Base-by-base conservation (phyloP, 2,329 filamentous ascomycete genomes). In the Hypoxylon sp. region DNA sequence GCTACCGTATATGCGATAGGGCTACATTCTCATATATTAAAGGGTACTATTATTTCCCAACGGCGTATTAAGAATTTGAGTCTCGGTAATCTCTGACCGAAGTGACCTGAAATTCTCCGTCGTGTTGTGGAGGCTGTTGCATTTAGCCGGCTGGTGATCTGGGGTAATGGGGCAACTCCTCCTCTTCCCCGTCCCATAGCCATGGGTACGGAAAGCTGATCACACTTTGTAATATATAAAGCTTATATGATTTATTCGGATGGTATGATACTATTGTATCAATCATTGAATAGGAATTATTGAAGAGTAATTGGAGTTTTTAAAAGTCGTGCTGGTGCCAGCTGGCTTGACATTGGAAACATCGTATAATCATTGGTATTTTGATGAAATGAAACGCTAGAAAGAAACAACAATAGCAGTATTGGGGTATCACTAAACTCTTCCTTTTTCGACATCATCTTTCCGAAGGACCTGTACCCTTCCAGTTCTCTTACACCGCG, bases 401-500 rank as follows among this genome's bases (percentile, higher is more conserved):
- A 21, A 5, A 21, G 7, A 21, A 11, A 21, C 2, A 43, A 43
- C 7, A n/a, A 43, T 3, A 43, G 21, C 7, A n/a, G 21, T 3
- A 43, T 19, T 13, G 21, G 53, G 48, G 53, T 53, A 64, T 64
- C 53, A 64, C 19, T 34, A 48, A 13, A 17, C 41, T 4, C n/a
- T 58, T 19, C 23, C 51, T 1, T 34, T 59, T 13, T 64, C 61
- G 3, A 62, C 30, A n/a, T 62, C 65, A 6, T 62, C 57, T 45
- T 59, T 65, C 38, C 43, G 41, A 17, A 72, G 28, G 3, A 70
- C 64, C 57, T 71, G 66, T 9, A 73, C 68, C 28, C 64, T 68
- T 13, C 71, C 69, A 11, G 60, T 68, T 50, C 50, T 62, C 41
- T 30, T 61, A 13, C 61, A 67, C 46, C 65, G 48, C 23, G 53